phyloP scores from a whole-genome alignment of 768 basidiomycete species.

The Pulveroboletus frians region DNA sequence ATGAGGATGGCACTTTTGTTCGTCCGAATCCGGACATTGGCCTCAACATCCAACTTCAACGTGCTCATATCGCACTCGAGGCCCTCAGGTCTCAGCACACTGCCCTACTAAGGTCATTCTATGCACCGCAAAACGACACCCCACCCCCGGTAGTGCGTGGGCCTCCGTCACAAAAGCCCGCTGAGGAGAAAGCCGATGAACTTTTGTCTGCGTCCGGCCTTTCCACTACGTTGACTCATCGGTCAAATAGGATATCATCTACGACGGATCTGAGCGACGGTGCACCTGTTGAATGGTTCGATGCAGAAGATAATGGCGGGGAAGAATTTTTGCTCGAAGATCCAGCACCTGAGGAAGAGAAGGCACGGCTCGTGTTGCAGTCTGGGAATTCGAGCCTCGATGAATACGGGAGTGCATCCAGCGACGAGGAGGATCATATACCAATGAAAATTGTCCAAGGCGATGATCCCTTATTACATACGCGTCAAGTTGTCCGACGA shows the following conservation, averaged over 20 bases:
- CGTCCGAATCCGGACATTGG: constrained; percentile 16
- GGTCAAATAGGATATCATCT: constrained; percentile 42
- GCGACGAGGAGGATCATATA: constrained; percentile 40
- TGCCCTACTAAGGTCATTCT: constrained; percentile 42
- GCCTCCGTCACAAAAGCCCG: constrained; percentile 39
- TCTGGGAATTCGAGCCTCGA: constrained; percentile 39
- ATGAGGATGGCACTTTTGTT: constrained; percentile 28
- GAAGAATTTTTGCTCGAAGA: constrained; percentile 61
- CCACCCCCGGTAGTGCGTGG: constrained; percentile 19
- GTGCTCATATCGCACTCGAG: constrained; percentile 44
- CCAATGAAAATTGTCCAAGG: not conserved
- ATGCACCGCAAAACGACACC: constrained; percentile 30
- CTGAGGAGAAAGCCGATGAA: constrained; percentile 43
- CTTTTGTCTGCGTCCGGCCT: constrained; percentile 20
- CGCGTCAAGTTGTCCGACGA: constrained; percentile 41
- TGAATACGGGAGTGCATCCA: constrained; percentile 39
- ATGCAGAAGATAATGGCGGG: constrained; percentile 51
- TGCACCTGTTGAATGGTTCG: constrained; percentile 62
- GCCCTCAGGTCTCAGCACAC: constrained; percentile 58
- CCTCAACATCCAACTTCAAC: constrained; percentile 32
- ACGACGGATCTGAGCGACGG: constrained; percentile 48
- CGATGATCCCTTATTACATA: constrained; percentile 4
- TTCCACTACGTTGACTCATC: constrained; percentile 29
- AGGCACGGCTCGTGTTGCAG: constrained; percentile 35
- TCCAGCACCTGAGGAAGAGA: constrained; percentile 36